Evolutionary conservation across 352 stramenopile genomes (phyloP), one percentile per base, ranked within the genome.

Genomic region (Phytopythium delawarense): DNA sequence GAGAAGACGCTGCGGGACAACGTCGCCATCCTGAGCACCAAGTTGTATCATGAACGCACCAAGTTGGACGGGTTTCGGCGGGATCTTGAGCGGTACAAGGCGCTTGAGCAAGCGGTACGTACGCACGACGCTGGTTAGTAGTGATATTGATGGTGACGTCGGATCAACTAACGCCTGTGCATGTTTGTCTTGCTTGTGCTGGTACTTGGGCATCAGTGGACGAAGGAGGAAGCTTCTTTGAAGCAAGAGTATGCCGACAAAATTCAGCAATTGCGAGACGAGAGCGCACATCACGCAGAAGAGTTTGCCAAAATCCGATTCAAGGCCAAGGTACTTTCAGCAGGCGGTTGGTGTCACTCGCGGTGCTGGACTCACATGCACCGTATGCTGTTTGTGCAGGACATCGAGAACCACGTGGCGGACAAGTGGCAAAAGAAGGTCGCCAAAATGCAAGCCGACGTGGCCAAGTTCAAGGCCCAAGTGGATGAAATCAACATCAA

Each of bases 381-480:
- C 3, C 20, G 58, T 25, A 8, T 42, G 37, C 8, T 58, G 18
- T 18, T 4, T 30, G 30, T 49, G 4, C 39, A 89, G 64, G 83
- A 92, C 51, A 70, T 86, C 5, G 76, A 87, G 48, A 65, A 83
- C 34, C 78, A 88, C 46, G 74, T 91, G 23, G 80, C 84, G 12
- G 79, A 92, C 2, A 84, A 88, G 44, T 94, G 87, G 87, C 81
- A 92, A 57, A 81, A 84, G 30, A 89, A 89, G 51, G 59, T 96
- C 8, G 68, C 66, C 4, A 90, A 88, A 46, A 75, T 89, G 30
- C 79, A 89, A 51, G 64, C 72, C 0, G 87, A 96, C 45, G 70
- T 82, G 64, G 75, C 66, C 39, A 90, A 82, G 59, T 75, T 71
- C 13, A 92, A 91, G 59, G 62, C 75, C 9, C 85, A 94, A 44